phyloP scores from a whole-genome alignment of 2,329 filamentous ascomycete genomes.

The Claviceps maximensis region DNA sequence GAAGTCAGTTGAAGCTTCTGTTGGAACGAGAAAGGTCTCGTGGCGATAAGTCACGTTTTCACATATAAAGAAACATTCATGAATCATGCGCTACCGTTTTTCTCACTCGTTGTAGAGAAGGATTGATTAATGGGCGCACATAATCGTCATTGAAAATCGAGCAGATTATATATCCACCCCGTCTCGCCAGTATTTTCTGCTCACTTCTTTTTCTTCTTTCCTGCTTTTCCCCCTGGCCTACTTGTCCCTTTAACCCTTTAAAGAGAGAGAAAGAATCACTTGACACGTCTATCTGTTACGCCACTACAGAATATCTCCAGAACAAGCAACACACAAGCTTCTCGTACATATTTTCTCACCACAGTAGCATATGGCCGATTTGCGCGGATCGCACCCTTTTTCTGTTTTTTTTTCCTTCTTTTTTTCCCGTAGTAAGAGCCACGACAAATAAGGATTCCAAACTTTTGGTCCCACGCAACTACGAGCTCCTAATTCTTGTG shows the following conservation, averaged over 20 bases:
- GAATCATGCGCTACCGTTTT: not conserved
- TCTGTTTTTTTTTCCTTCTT: no score
- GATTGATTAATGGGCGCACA: not conserved
- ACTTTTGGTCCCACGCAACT: no score
- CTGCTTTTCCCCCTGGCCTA: not conserved
- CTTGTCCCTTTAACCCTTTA: not conserved
- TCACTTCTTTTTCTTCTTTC: not conserved
- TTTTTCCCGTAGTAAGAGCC: no score
- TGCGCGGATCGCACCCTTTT: no score
- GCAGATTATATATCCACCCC: not conserved
- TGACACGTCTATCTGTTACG: not conserved
- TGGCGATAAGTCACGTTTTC: conserved; percentile 15
- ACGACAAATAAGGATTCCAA: no score
- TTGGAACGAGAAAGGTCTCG: conserved; percentile 38
- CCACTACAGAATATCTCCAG: not conserved
- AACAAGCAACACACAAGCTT: not conserved
- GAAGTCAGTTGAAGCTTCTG: conserved; percentile 45
- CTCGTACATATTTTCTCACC: not conserved
- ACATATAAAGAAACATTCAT: conserved; percentile 11
- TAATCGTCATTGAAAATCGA: not conserved
- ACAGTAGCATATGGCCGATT: no score
- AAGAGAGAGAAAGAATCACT: not conserved
- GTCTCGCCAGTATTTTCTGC: not conserved
- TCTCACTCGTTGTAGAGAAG: no score
- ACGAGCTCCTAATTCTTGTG: no score